Evolutionary conservation across 352 stramenopile species (phyloP), one percentile per base, ranked within the genome.

Genomic region (Pythium periplocum): DNA sequence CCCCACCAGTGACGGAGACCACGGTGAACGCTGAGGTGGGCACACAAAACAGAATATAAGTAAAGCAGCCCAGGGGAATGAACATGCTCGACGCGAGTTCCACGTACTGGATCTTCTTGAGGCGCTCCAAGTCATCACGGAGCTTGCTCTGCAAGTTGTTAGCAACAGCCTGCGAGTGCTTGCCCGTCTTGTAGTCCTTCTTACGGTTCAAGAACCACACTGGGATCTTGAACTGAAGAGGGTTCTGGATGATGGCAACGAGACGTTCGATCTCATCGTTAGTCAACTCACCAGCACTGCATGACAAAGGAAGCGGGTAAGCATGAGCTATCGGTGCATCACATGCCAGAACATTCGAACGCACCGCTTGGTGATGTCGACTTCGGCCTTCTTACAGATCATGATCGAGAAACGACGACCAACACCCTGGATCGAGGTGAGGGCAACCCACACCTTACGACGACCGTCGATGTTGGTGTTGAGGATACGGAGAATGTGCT

Each of bases 401-500:
- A 91, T 90, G 72, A 91, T 80, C 59, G 80, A 74, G 66, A 93
- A 93, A 66, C 83, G 83, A 60, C 80, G 83, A 73, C 83, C 83
- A 47, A 91, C 78, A 90, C 83, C 83, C 68, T 88, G 75, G 65
- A 93, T 89, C 66, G 83, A 64, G 68, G 83, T 93, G 68, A 93
- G 60, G 48, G 83, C 83, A 65, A 91, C 70, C 83, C 80, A 91
- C 51, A 84, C 75, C 77, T 93, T 99, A 68, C 96, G 88, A 80
- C 97, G 96, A 86, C 97, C 97, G 86, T 99, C 96, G 78, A 99
- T 96, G 89, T 99, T 99, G 64, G 97, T 99, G 86, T 99, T 99
- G 68, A 99, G 96, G 82, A 99, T 98, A 99, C 97, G 97, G 69
- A 99, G 91, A 88, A 99, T 99, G 90, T 99, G 96, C 81, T 99